Conservation (phyloP, 345 rosid genomes). For the Eucalyptus curtisii region DNA sequence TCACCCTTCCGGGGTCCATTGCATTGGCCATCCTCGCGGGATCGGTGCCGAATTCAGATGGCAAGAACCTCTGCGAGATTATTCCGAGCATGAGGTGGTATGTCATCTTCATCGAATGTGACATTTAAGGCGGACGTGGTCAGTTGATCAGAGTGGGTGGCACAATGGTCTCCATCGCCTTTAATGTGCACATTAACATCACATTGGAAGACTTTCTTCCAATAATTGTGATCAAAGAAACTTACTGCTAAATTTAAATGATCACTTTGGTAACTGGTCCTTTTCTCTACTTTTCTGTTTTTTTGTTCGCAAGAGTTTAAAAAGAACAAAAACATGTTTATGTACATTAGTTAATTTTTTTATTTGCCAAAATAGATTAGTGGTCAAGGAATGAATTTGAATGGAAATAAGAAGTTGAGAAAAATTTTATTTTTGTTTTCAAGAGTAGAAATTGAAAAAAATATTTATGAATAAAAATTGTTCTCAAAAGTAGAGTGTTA, state of each 20-base stretch:
- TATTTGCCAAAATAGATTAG: no score
- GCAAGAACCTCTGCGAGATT: conserved; percentile 32
- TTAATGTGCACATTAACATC: background rate
- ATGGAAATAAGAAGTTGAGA: no score
- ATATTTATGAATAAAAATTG: no score
- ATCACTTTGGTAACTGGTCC: background rate
- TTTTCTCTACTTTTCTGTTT: no score
- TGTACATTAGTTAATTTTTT: no score
- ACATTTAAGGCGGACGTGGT: background rate
- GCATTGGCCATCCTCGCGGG: conserved; percentile 40
- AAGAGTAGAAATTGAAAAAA: no score
- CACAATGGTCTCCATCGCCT: background rate
- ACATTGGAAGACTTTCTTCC: background rate
- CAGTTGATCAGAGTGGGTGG: background rate
- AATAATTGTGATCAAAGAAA: background rate
- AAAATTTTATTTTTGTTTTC: no score
- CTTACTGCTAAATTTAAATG: background rate
- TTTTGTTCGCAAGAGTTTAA: rapidly evolving
- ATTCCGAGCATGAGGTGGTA: background rate
- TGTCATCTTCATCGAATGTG: background rate
- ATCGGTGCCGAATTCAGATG: conserved; percentile 48
- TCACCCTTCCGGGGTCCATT: conserved; percentile 38
- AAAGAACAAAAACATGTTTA: no score
- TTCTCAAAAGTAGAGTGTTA: no score
- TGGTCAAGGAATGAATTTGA: no score